These are phyloP conservation scores for Madurella mycetomatis DNA, from an alignment of 2,329 filamentous ascomycete genomes.

Conservation along the genomic window DNA sequence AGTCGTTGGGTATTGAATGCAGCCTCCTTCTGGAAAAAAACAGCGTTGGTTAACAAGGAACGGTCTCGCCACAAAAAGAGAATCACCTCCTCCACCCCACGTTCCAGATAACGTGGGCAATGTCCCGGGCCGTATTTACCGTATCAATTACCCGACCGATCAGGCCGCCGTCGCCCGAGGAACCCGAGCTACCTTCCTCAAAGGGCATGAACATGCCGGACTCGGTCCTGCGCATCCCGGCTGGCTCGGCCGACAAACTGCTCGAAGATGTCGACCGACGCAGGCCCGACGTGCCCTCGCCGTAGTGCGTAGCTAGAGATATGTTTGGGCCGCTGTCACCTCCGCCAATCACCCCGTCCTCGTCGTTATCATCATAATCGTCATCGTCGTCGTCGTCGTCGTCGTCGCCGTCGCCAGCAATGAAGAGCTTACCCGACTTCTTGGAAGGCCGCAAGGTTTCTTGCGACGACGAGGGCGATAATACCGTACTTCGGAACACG, in stretches of 20 bases:
- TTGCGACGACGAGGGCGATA: conserved; percentile 74
- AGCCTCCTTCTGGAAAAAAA: conserved; percentile 32
- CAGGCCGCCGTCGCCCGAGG: conserved; percentile 59
- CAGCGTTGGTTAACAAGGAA: conserved; percentile 28
- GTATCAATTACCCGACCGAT: conserved; percentile 79
- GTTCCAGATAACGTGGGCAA: conserved; percentile 68
- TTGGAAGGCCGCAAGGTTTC: conserved; percentile 73
- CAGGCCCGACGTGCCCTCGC: conserved; percentile 32
- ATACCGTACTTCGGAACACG: conserved; percentile 43
- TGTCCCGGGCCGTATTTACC: conserved; percentile 67
- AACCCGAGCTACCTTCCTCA: conserved; percentile 64
- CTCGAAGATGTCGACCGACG: conserved; percentile 46
- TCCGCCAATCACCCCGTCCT: conserved; percentile 27
- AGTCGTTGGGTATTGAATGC: conserved; percentile 24
- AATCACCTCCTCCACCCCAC: conserved; percentile 58
- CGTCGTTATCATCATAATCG: conserved; percentile 53
- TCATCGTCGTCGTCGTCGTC: conserved; percentile 58
- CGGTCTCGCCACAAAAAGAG: conserved; percentile 19
- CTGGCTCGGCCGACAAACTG: conserved; percentile 48
- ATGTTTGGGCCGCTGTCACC: conserved; percentile 13
- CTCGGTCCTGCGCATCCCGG: conserved; percentile 68
- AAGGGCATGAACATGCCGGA: conserved; percentile 92
- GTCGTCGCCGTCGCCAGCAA: conserved; percentile 58
- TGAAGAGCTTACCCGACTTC: conserved; percentile 60
- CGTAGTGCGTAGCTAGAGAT: conserved; percentile 20